Percentiles rank a stretch among this genome's conserved stretches.
phyloP scores from a whole-genome alignment of 1,284 basidiomycete species.

The Melampsora occidentalis region DNA sequence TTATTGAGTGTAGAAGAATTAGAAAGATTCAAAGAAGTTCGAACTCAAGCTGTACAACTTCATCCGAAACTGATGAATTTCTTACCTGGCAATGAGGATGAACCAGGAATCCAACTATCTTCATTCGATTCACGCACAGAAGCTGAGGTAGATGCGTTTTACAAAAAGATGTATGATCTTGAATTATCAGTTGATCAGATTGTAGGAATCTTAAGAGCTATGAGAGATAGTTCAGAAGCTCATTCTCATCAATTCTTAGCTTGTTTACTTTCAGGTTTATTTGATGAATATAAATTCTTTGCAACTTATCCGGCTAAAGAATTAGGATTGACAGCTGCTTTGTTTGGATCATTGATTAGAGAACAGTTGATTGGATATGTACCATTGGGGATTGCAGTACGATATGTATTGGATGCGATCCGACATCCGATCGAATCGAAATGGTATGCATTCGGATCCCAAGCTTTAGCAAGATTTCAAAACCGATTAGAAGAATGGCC shows the following conservation, averaged over 20 bases:
- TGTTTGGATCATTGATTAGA: constrained; percentile 95
- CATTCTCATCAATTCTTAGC: constrained; percentile 95
- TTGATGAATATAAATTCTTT: constrained; percentile 99
- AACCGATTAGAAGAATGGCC: constrained; percentile 87
- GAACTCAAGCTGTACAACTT: constrained; percentile 89
- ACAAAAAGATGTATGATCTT: constrained; percentile 97
- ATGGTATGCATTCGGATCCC: constrained; percentile 91
- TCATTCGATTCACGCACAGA: constrained; percentile 85
- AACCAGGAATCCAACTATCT: constrained; percentile 87
- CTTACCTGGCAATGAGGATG: constrained; percentile 75
- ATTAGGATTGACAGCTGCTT: constrained; percentile 89
- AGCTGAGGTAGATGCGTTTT: constrained; percentile 87
- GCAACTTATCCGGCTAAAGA: constrained; percentile 93
- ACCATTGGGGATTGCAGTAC: constrained; percentile 91
- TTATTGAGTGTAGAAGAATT: constrained; percentile 67
- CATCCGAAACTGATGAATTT: constrained; percentile 96
- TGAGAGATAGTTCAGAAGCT: constrained; percentile 75
- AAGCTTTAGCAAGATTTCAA: constrained; percentile 85
- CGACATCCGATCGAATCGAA: constrained; percentile 79
- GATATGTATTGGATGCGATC: constrained; percentile 92
- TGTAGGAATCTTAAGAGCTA: constrained; percentile 76
- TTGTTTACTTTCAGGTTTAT: constrained; percentile 97
- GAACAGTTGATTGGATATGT: constrained; percentile 90
- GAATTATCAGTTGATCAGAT: constrained; percentile 88
- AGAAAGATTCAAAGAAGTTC: constrained; percentile 83